Evolutionary conservation across 2,329 filamentous ascomycete species (phyloP), one percentile per base, ranked within the genome.

Genomic region (Talaromyces amestolkiae): DNA sequence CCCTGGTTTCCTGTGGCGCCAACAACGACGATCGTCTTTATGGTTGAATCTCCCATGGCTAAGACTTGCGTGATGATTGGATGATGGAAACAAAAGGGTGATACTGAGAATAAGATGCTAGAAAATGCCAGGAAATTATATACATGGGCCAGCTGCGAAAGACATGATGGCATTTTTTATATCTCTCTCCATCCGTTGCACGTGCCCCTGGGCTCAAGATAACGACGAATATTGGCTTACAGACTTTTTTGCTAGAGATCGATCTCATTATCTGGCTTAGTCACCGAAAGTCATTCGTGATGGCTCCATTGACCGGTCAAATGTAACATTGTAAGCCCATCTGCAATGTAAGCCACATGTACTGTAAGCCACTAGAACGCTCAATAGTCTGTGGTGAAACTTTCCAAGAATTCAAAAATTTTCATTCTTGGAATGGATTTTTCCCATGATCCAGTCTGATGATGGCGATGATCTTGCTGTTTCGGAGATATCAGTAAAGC

Each of bases 261-360:
- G 4, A n/a, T 10, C 8, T 19, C 41, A 9, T 9, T 43, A n/a
- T 43, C 41, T 43, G 8, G 2, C n/a, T 43, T 43, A 43, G n/a
- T n/a, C n/a, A 43, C 8, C 8, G n/a, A 43, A 8, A 22, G 1
- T 22, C 3, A 45, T 19, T 45, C 19, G 43, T 6, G 10, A 10
- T 49, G 22, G 15, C 15, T 3, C 15, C 19, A 13, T 49, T 17
- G 47, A 24, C 22, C 24, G 5, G 47, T 31, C 24, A 13, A 61
- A 24, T 61, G 66, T 69, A 9, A 82, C 84, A 27, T 80, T 81
- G 41, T 58, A 65, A 33, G 61, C 41, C 19, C 19, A 49, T 49
- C 45, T 27, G 45, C 45, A 17, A 15, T 24, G 45, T 49, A 65
- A 27, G 22, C 37, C 41, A 41, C 68, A 64, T 58, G 61, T 67